Evolutionary conservation across 2,329 filamentous ascomycete species (phyloP).

Genomic region (Cladosporium sphaerospermum): DNA sequence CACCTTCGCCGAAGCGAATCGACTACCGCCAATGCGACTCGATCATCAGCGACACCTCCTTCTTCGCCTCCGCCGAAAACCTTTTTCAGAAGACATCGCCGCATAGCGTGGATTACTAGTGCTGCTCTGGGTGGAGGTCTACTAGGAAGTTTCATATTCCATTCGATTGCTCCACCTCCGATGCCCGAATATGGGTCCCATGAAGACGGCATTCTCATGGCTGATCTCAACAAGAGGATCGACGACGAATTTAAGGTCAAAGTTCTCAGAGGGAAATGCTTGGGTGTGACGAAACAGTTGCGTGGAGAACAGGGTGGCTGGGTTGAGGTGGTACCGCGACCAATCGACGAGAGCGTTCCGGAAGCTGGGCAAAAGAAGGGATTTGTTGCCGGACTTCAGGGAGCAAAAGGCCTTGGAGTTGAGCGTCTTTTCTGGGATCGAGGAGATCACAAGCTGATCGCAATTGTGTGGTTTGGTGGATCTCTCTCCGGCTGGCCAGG

Average conservation of each 20-base stretch:
- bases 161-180: conserved; percentile 41
- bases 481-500: conserved; percentile 63
- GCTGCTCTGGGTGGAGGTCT: conserved; percentile 37
- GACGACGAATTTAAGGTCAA: conserved; percentile 45
- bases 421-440: conserved; percentile 61
- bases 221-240: conserved; percentile 39
- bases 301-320: conserved; percentile 27
- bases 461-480: conserved; percentile 63
- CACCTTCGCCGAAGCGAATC: conserved; percentile 13
- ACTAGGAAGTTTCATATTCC: conserved; percentile 34
- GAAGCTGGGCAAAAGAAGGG: conserved; percentile 11
- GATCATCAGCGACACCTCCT: conserved; percentile 2
- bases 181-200: conserved; percentile 35
- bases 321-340: conserved; percentile 26
- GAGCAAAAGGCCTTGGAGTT: conserved; percentile 37
- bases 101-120: conserved; percentile 23
- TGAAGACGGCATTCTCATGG: conserved; percentile 38
- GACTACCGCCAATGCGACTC: conserved; percentile 4
- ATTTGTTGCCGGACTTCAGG: conserved; percentile 31
- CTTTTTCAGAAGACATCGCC: conserved; percentile 4
- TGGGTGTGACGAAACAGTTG: conserved; percentile 28
- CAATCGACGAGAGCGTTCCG: conserved; percentile 2
- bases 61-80: conserved; percentile 5
- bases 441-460: conserved; percentile 51
- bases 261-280: conserved; percentile 39